Percentiles rank a stretch among this genome's conserved stretches.
phyloP scores from a whole-genome alignment of 148 eudicot species.

The Chenopodium formosanum region DNA sequence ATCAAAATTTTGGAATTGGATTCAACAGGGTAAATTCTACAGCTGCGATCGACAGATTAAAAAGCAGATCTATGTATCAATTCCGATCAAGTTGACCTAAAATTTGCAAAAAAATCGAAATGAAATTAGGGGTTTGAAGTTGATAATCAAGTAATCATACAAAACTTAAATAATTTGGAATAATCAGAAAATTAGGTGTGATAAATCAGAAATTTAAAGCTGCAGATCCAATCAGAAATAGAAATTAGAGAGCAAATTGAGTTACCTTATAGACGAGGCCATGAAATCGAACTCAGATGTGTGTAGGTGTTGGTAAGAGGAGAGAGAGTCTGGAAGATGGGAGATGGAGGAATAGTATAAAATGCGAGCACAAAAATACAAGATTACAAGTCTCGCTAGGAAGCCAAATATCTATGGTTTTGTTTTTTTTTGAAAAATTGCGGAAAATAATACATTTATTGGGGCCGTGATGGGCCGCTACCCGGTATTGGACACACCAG shows the following conservation, averaged over 20 bases:
- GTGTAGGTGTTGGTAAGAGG: background rate
- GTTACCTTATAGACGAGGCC: constrained; percentile 9
- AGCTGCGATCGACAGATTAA: constrained; percentile 16
- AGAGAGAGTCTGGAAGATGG: background rate
- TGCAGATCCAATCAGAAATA: background rate
- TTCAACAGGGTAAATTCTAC: background rate
- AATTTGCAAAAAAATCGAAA: constrained; percentile 6
- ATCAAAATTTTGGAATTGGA: background rate
- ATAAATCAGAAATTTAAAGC: background rate
- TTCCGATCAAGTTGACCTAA: constrained; percentile 29
- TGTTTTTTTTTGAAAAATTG: too few species aligned
- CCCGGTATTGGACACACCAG: too few species aligned
- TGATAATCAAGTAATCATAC: background rate
- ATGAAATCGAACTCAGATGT: background rate
- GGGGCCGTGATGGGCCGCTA: too few species aligned
- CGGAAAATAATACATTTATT: too few species aligned
- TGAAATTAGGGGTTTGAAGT: constrained; percentile 19
- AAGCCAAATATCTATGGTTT: background rate
- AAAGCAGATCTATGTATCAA: constrained; percentile 24
- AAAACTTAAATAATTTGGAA: background rate
- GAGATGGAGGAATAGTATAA: background rate
- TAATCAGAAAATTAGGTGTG: background rate
- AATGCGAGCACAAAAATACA: background rate
- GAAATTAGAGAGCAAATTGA: constrained; percentile 2
- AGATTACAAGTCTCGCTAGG: background rate